Conservation (phyloP, 768 basidiomycete species). For the Pilatotrama ljubarskyi region DNA sequence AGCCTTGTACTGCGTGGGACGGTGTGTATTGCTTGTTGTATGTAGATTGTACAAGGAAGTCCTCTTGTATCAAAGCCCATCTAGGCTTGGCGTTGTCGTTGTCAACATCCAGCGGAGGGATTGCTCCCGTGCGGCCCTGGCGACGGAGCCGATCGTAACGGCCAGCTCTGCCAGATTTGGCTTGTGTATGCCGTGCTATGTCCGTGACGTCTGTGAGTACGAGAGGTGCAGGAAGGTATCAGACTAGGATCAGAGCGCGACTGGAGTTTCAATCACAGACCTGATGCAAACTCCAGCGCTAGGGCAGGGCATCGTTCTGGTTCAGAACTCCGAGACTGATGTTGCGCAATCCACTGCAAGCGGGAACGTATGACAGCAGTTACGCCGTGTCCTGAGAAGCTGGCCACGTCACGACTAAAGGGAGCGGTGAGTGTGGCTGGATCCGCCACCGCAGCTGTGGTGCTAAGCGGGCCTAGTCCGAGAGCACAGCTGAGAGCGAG, state of each 20-base stretch:
- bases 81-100: background rate
- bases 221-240: slow-evolving; percentile 1
- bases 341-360: too few relatives aligned
- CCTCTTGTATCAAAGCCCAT: background rate
- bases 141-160: background rate
- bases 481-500: background rate
- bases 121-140: background rate
- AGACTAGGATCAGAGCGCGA: slow-evolving; percentile 10
- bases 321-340: background rate
- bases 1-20: background rate
- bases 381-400: too few relatives aligned
- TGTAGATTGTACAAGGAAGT: slow-evolving; percentile 9
- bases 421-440: too few relatives aligned
- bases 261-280: background rate
- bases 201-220: background rate
- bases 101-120: background rate
- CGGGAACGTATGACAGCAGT: too few relatives aligned
- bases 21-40: slow-evolving; percentile 11
- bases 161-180: background rate
- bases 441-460: background rate
- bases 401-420: too few relatives aligned
- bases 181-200: background rate
- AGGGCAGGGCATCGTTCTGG: background rate
- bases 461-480: background rate
- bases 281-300: background rate